These are phyloP conservation scores for Ochromonas danica DNA, from an alignment of 108 stramenopile species.

Conservation along the genomic window DNA sequence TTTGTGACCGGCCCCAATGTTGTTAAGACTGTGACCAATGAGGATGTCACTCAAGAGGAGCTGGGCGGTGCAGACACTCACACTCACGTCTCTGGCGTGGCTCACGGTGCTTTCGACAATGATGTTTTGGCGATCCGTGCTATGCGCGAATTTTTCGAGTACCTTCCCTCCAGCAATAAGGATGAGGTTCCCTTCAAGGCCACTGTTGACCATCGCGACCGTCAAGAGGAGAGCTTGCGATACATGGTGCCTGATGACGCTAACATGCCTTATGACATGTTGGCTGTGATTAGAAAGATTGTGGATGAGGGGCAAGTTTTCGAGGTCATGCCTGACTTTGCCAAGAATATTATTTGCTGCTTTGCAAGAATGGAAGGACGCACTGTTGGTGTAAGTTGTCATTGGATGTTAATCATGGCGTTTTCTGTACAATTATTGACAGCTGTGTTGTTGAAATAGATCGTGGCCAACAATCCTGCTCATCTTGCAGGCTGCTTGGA, in stretches of 20 bases:
- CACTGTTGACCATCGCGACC: conserved; percentile 71
- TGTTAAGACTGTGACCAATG: conserved; percentile 98
- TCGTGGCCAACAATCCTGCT: conserved; percentile 97
- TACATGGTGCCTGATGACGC: conserved; percentile 95
- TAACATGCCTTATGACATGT: conserved; percentile 92
- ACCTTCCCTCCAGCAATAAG: conserved; percentile 86
- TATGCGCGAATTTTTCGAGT: conserved; percentile 81
- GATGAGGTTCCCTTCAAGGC: conserved; percentile 65
- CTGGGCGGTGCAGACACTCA: conserved; percentile 82
- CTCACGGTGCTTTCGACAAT: conserved; percentile 87
- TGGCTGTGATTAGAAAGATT: conserved; percentile 72
- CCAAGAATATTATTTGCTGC: conserved; percentile 90
- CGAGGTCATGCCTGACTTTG: conserved; percentile 91
- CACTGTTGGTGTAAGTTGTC: conserved; percentile 89
- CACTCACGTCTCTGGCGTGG: conserved; percentile 81
- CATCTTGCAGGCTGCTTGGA: conserved; percentile 95
- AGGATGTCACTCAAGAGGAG: conserved; percentile 92
- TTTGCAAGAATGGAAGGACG: conserved; percentile 91
- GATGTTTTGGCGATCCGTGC: conserved; percentile 85
- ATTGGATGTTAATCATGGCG: no score
- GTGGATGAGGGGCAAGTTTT: conserved; percentile 89
- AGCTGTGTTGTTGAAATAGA: no score
- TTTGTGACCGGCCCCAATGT: conserved; percentile 99
- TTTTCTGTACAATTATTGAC: no score
- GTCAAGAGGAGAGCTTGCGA: conserved; percentile 74